Base-by-base conservation (phyloP, 495 filamentous ascomycete genomes). In the Xylaria cubensis region DNA sequence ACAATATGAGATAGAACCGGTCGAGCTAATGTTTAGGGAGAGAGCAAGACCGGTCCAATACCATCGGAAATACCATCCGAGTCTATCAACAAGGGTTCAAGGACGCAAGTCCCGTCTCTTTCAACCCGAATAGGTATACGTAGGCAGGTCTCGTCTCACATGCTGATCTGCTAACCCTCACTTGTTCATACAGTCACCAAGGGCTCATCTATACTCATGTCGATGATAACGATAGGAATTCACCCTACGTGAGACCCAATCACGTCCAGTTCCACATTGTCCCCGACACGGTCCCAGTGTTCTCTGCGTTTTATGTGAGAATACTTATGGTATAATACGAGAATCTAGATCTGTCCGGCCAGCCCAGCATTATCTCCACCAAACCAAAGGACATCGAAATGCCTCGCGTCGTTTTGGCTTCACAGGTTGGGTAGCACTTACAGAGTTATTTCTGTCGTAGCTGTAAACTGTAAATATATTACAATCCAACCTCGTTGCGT, bases 341-440 rank as follows among this genome's bases (percentile, higher is more conserved):
- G 50, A 26, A 51, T 67, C 65, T 56, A 56, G 65, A 56, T 56
- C 65, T 44, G 42, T 55, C n/a, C 3, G 21, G 9, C 21, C 48
- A 50, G 46, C 65, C 36, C 10, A 44, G 50, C 50, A 36, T 56
- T 67, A 44, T 44, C 65, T 50, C 36, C 21, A 67, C 50, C n/a
- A 56, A 56, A 55, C 64, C 64, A 67, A 66, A 26, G 39, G 29
- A 21, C 21, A 5, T 24, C 41, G 17, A 15, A 15, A 55, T 67
- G 17, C 50, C 65, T 56, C 32, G 13, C n/a, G 42, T 19, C 12
- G 24, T 32, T 19, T 67, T n/a, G 26, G 50, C 17, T 10, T 19
- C 13, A 13, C 50, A 4, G n/a, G 50, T 36, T 36, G 32, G 10
- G 29, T 8, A 53, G 29, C 46, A 17, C 13, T 24, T 6, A 50